Evolutionary conservation across 192 early-diverging fungal genomes (phyloP), one percentile per base, ranked within the genome.

Genomic region (Podila epigama): DNA sequence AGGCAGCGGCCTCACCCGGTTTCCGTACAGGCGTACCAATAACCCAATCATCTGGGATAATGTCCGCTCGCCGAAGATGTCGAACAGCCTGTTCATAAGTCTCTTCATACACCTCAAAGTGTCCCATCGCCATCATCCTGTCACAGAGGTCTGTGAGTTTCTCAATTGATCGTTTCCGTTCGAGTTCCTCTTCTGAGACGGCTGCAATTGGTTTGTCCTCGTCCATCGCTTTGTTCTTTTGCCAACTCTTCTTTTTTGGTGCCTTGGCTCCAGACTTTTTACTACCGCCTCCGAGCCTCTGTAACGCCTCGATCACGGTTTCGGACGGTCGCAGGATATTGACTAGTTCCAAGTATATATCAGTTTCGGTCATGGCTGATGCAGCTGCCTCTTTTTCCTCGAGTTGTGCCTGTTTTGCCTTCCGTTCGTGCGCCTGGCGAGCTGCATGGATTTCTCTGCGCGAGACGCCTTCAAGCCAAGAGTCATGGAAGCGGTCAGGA

Each of bases 41-140:
- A 12, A 79, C 60, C 90, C 92, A 91, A 65, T 87, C 85, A 22
- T 86, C 84, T 12, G 80, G 65, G 42, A 92, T 86, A 8, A 83
- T 58, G n/a, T 75, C 85, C 13, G 79, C 83, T n/a, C 71, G 52
- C 20, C 90, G 86, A 66, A 93, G 83, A 51, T 84, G 64, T 15
- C 89, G 86, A n/a, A 92, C 81, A 5, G 89, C 75, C 53, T 87
- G 82, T 64, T 93, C 92, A 66, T 85, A 92, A 1, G 89, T 88
- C 28, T 88, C 84, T 20, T 91, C 88, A 59, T 93, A 93, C 36
- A 93, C 82, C 52, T 85, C 68, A 59, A 88, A 84, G 53, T 91
- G 80, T 20, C 90, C 90, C 18, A 87, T 63, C 5, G 84, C 88
- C 92, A 93, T 88, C 72, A 89, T 85, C 68, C 83, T 87, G 68